A percentile compares a stretch with the other conserved stretches of the same genome.
Conservation (phyloP, 768 basidiomycete species). For the Psilocybe tampanensis region DNA sequence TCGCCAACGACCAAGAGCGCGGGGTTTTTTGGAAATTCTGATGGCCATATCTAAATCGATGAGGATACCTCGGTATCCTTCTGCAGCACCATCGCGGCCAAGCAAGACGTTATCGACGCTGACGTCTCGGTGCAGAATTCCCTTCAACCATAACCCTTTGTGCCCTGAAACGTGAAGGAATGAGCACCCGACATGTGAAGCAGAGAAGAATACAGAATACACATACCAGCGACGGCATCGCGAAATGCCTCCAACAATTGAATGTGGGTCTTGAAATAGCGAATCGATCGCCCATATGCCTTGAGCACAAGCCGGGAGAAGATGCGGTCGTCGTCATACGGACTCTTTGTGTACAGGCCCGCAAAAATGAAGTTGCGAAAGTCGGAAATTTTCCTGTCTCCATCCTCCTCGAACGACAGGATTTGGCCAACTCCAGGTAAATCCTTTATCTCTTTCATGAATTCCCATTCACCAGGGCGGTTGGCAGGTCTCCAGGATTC, state of each 20-base stretch:
- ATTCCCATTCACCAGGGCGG: not conserved
- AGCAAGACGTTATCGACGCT: constrained; percentile 5
- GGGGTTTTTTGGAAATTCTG: no score
- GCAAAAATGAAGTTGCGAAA: not conserved
- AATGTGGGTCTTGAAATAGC: not conserved
- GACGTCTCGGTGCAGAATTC: constrained; percentile 9
- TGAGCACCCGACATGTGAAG: no score
- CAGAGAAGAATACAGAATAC: no score
- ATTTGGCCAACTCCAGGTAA: constrained; percentile 5
- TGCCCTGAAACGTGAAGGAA: constrained; percentile 4
- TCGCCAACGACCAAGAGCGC: no score
- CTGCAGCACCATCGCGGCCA: not conserved
- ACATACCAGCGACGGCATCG: constrained; percentile 7
- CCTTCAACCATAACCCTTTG: not conserved
- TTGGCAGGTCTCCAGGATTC: not conserved
- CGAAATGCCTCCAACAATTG: not conserved
- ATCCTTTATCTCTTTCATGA: not conserved
- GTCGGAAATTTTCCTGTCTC: not conserved
- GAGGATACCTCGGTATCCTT: not conserved
- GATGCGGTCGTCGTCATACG: not conserved
- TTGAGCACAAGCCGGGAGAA: constrained; percentile 1
- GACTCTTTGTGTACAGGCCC: not conserved
- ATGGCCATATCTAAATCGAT: constrained; percentile 9
- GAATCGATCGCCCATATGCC: not conserved
- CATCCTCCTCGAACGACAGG: not conserved